A percentile compares a stretch with the other conserved stretches of the same genome.
These are phyloP conservation scores for Biancaea sappan DNA, from an alignment of 306 rosid species.

Conservation along the genomic window DNA sequence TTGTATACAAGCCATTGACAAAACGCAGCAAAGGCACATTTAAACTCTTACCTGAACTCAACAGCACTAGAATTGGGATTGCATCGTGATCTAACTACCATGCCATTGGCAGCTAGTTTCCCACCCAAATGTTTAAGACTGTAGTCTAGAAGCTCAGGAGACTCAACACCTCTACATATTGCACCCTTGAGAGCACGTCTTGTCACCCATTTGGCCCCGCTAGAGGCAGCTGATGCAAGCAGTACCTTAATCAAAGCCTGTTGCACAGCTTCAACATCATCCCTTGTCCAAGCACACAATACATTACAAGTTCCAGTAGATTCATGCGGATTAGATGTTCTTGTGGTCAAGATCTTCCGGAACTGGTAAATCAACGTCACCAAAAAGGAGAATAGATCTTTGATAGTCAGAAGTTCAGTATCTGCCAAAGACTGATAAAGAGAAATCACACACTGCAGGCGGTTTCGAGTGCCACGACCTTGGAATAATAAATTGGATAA, in stretches of 20 bases:
- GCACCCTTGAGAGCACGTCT: slow-evolving; percentile 65
- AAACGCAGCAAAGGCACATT: not conserved
- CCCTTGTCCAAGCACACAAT: slow-evolving; percentile 53
- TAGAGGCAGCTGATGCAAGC: slow-evolving; percentile 40
- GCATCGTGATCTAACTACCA: slow-evolving; percentile 52
- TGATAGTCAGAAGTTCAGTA: slow-evolving; percentile 47
- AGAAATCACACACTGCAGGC: slow-evolving; percentile 51
- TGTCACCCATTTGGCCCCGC: slow-evolving; percentile 50
- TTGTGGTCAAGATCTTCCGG: slow-evolving; percentile 22
- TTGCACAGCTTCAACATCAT: slow-evolving; percentile 61
- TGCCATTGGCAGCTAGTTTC: slow-evolving; percentile 46
- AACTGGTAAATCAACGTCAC: slow-evolving; percentile 33
- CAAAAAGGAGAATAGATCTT: slow-evolving; percentile 63
- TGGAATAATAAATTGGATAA: slow-evolving; percentile 48
- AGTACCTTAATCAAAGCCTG: slow-evolving; percentile 59
- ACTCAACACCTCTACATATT: slow-evolving; percentile 45
- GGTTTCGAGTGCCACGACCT: slow-evolving; percentile 47
- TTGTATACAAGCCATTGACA: not conserved
- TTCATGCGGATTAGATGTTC: slow-evolving; percentile 25
- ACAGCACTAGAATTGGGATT: slow-evolving; percentile 49
- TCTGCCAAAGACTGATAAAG: slow-evolving; percentile 62
- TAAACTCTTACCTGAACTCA: slow-evolving; percentile 56
- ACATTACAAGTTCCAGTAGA: slow-evolving; percentile 20
- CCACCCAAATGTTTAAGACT: slow-evolving; percentile 64
- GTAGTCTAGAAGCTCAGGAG: slow-evolving; percentile 66